Base-by-base conservation (phyloP, 768 basidiomycete genomes). In the Suillus hirtellus region DNA sequence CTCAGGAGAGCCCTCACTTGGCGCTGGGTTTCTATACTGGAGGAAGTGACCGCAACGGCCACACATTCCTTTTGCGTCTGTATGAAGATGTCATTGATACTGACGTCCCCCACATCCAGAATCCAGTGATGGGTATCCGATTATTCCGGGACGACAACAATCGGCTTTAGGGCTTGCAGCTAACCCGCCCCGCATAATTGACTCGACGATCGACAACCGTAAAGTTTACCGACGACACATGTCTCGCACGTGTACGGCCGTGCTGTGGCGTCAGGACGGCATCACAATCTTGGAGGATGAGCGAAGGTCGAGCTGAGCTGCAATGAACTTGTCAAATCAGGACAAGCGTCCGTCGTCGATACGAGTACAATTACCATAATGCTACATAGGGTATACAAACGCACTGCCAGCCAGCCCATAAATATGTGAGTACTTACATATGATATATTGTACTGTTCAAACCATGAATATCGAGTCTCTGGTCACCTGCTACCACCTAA, bases 1-100 rank as follows among this genome's bases (percentile, higher is more conserved):
- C 12, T 78, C 78, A 2, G 75, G 78, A 24, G 80, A 80, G 43
- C 80, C 79, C 66, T 75, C 76, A 2, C 67, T 71, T 9, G 78
- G 77, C 66, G 63, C 63, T 3, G 73, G 81, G 60, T 81, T 77
- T 34, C 60, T 9, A 70, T 74, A 35, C 67, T 81, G 44, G 63
- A 73, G 11, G 63, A 71, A 35, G 71, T 79, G 43, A 67, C 72
- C 4, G 63, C 72, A n/a, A 65, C 17, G 24, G 37, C 54, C 46
- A 54, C 9, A 15, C 64, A 68, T 40, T 31, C 53, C 47, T 63
- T 40, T 65, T 68, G 38, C n/a, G 68, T 60, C 31, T 15, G 50
- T 54, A 34, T 38, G 14, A 34, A 9, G 11, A n/a, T 27, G 40
- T 9, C 17, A 24, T 27, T 42, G 24, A 58, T 58, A 15, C 9